Evolutionary conservation across 225 moss, liverwort and hornwort species (phyloP).

Genomic region (Ulota crispa): DNA sequence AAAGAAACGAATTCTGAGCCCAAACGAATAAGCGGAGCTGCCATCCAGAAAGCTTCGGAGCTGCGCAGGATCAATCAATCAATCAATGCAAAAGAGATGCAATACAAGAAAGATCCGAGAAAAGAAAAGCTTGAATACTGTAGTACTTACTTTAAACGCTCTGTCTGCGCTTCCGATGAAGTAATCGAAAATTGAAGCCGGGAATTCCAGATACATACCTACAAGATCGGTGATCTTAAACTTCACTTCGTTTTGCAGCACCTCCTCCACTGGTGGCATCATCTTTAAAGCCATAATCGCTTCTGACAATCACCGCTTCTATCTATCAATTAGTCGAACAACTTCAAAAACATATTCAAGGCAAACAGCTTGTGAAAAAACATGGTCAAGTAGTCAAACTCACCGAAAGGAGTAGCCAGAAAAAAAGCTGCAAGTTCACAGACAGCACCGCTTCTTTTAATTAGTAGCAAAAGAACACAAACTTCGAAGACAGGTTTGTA

Average conservation of each 20-base stretch:
- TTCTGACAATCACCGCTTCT: background rate
- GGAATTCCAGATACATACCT: slow-evolving; percentile 30
- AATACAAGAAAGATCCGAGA: background rate
- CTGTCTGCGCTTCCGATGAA: background rate
- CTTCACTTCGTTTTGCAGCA: slow-evolving; percentile 48
- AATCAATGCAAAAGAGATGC: background rate
- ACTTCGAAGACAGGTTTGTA: background rate
- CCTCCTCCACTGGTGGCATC: slow-evolving; percentile 68
- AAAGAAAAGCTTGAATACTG: background rate
- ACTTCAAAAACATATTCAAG: background rate
- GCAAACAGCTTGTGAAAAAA: background rate
- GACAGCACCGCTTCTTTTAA: background rate
- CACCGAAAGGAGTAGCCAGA: background rate
- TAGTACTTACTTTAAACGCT: background rate
- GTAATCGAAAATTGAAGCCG: background rate
- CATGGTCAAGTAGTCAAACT: background rate
- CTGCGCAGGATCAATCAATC: slow-evolving; percentile 41
- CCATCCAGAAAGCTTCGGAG: slow-evolving; percentile 68
- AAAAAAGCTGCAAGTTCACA: background rate
- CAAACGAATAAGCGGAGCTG: slow-evolving; percentile 66
- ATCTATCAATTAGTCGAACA: background rate
- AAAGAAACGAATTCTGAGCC: slow-evolving; percentile 39
- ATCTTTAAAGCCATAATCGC: slow-evolving; percentile 14
- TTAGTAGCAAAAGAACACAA: background rate
- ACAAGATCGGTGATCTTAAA: slow-evolving; percentile 40